phyloP scores from a whole-genome alignment of 371 early-diverging fungal genomes.

The Mortierella sp. region DNA sequence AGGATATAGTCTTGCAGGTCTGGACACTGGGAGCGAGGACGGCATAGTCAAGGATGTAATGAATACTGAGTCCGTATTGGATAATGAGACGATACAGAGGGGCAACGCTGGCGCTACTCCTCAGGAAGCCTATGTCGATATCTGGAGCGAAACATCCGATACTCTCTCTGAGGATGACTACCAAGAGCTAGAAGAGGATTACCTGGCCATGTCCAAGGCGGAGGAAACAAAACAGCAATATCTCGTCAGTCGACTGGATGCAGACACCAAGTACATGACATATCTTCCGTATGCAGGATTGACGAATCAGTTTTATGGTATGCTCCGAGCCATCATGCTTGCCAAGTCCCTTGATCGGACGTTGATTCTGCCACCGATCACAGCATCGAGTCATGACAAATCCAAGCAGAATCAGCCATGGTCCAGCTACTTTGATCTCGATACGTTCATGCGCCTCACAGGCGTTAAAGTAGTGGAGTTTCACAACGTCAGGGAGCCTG shows the following conservation, averaged over 20 bases:
- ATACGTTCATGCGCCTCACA: slow-evolving; percentile 30
- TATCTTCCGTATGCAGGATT: slow-evolving; percentile 31
- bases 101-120: not conserved
- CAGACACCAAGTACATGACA: slow-evolving; percentile 24
- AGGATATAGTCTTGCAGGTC: not conserved
- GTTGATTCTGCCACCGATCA: slow-evolving; percentile 40
- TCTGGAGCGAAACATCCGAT: slow-evolving; percentile 21
- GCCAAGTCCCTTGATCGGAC: slow-evolving; percentile 36
- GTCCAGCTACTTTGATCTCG: slow-evolving; percentile 41
- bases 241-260: slow-evolving; percentile 9
- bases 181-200: slow-evolving; percentile 37
- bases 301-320: slow-evolving; percentile 33
- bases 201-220: not conserved
- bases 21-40: slow-evolving; percentile 3
- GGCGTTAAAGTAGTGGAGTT: slow-evolving; percentile 31
- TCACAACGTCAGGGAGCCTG: slow-evolving; percentile 12
- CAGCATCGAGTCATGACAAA: slow-evolving; percentile 8
- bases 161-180: slow-evolving; percentile 31
- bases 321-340: slow-evolving; percentile 42
- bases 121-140: slow-evolving; percentile 11
- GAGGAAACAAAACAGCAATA: not conserved
- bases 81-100: too few relatives aligned
- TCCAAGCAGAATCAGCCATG: slow-evolving; percentile 32
- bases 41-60: not conserved
- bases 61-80: not conserved